Evolutionary conservation across 83 land plant species (phyloP).

Genomic region (Isoetes engelmannii): DNA sequence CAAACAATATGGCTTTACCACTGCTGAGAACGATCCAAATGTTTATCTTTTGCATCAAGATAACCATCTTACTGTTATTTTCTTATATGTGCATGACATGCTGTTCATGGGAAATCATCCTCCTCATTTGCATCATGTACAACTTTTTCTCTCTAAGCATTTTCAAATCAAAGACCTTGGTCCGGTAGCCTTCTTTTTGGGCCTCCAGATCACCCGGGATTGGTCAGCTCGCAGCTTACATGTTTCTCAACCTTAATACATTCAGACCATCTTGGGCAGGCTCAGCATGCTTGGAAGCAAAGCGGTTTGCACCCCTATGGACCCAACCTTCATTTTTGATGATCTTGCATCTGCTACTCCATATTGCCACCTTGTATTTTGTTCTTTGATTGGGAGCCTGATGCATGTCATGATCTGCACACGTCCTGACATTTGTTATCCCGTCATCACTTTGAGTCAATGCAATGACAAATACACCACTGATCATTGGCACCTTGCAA

Average conservation of each 20-base stretch:
- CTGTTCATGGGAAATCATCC: neutral
- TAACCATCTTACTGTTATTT: neutral
- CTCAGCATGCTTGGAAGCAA: neutral
- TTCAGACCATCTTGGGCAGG: neutral
- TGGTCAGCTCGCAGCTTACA: neutral
- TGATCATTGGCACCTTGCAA: no score
- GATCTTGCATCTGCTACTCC: no score
- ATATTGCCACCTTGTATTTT: no score
- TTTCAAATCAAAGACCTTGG: neutral
- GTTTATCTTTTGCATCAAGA: neutral
- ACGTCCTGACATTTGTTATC: no score
- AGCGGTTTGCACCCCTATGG: neutral
- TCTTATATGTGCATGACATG: constrained; percentile 6
- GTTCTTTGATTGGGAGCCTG: no score
- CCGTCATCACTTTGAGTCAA: no score
- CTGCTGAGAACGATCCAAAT: neutral
- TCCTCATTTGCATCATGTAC: neutral
- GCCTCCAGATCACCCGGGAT: neutral
- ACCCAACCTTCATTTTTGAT: neutral
- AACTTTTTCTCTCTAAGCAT: neutral
- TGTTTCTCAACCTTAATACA: constrained; percentile 7
- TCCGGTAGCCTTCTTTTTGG: neutral
- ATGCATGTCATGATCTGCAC: no score
- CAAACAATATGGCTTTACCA: neutral
- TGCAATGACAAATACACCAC: no score